These are phyloP conservation scores for Hericium coralloides DNA, from an alignment of 768 basidiomycete genomes.

Conservation along the genomic window DNA sequence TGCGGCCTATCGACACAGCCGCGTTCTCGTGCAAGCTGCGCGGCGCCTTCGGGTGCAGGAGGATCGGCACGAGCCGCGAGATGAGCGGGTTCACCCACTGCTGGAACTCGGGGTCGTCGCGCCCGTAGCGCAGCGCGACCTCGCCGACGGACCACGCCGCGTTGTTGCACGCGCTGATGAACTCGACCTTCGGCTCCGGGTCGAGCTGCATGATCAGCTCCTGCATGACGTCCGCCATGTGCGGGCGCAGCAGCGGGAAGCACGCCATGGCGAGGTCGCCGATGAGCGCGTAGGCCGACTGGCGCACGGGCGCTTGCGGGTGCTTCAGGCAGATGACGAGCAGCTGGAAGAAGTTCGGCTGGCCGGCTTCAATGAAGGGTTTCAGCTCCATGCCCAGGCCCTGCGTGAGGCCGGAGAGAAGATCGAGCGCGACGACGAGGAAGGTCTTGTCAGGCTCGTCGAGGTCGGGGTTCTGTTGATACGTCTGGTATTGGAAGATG, in stretches of 20 bases:
- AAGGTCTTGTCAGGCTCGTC: conserved; percentile 97
- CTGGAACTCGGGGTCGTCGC: conserved; percentile 79
- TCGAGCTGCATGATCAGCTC: conserved; percentile 87
- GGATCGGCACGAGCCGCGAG: conserved; percentile 82
- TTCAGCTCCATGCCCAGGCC: conserved; percentile 79
- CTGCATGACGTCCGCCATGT: conserved; percentile 82
- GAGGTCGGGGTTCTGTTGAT: conserved; percentile 78
- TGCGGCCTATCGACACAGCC: conserved; percentile 94
- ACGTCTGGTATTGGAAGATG: conserved; percentile 80
- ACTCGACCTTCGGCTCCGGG: conserved; percentile 87
- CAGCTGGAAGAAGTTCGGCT: conserved; percentile 73
- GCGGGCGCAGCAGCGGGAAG: conserved; percentile 77
- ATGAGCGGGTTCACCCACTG: conserved; percentile 88
- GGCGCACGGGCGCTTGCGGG: conserved; percentile 90
- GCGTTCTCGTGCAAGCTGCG: conserved; percentile 96
- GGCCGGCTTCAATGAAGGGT: conserved; percentile 53
- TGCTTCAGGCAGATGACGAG: conserved; percentile 90
- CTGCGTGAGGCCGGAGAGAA: conserved; percentile 92
- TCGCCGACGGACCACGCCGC: conserved; percentile 99
- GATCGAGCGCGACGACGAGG: conserved; percentile 95
- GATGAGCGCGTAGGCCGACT: conserved; percentile 96
- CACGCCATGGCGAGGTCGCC: conserved; percentile 98
- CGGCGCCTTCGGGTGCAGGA: conserved; percentile 87
- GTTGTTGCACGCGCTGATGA: conserved; percentile 96
- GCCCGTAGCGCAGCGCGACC: conserved; percentile 86